A percentile compares a stretch with the other conserved stretches of the same genome.
phyloP scores from a whole-genome alignment of 2,329 filamentous ascomycete species.

The Claviceps quebecensis region DNA sequence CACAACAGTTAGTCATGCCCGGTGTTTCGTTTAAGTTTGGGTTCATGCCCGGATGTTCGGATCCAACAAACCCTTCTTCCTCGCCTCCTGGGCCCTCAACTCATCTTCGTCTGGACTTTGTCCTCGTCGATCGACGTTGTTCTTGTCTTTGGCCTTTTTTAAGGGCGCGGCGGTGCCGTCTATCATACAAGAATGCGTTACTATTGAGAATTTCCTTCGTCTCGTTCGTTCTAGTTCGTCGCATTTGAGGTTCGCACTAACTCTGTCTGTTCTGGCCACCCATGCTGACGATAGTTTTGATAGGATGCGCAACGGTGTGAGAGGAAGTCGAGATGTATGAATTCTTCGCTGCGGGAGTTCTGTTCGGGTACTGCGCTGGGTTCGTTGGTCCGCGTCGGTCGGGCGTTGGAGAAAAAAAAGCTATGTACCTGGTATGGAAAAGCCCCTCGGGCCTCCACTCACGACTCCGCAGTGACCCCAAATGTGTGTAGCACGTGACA shows the following conservation, averaged over 20 bases:
- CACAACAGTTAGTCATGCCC: background rate
- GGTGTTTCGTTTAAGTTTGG: background rate
- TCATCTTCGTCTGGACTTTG: background rate
- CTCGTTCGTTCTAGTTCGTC: background rate
- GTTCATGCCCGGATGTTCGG: no score
- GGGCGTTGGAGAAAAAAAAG: background rate
- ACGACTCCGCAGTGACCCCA: no score
- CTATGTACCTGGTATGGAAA: no score
- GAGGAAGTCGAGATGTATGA: background rate
- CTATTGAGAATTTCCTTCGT: background rate
- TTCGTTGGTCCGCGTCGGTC: background rate
- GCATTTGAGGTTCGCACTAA: conserved; percentile 8
- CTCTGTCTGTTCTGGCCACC: conserved; percentile 26
- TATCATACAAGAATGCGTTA: conserved; percentile 19
- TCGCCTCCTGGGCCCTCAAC: background rate
- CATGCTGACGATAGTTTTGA: conserved; percentile 14
- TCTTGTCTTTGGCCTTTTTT: conserved; percentile 75
- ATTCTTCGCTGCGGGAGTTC: background rate
- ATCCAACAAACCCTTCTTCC: background rate
- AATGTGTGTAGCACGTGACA: no score
- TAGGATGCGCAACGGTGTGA: background rate
- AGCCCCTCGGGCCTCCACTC: background rate
- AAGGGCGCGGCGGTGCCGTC: conserved; percentile 67
- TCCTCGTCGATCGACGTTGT: conserved; percentile 23
- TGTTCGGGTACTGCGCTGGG: background rate